These are phyloP conservation scores for Geotrichum klebahnii DNA, from an alignment of 1,139 yeast genomes.

Conservation along the genomic window DNA sequence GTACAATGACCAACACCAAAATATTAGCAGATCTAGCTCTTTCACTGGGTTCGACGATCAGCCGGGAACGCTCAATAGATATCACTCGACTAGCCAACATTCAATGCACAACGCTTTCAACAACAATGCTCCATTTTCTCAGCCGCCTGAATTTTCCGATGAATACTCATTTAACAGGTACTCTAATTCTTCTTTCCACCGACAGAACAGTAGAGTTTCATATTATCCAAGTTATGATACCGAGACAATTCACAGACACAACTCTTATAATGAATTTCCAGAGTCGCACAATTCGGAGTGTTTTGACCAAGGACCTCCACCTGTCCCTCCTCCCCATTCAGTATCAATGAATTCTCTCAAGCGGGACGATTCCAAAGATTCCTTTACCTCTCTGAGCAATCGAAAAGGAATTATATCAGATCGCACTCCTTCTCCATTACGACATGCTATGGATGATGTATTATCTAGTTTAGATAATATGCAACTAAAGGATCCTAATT, in stretches of 20 bases:
- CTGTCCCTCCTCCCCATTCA: slow-evolving; percentile 36
- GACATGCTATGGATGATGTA: slow-evolving; percentile 40
- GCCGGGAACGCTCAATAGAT: no score
- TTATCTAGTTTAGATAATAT: slow-evolving; percentile 35
- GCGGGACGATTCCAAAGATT: slow-evolving; percentile 39
- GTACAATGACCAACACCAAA: not conserved
- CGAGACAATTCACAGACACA: not conserved
- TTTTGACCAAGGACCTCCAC: slow-evolving; percentile 27
- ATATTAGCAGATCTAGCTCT: slow-evolving; percentile 1
- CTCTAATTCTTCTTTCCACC: no score
- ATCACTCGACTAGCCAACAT: no score
- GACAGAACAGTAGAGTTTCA: no score
- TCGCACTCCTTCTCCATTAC: slow-evolving; percentile 55
- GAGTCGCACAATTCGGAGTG: not conserved
- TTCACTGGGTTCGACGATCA: slow-evolving; percentile 1
- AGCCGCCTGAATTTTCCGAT: no score
- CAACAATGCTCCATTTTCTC: no score
- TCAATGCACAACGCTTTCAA: no score
- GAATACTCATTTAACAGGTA: no score
- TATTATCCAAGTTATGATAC: slow-evolving; percentile 3
- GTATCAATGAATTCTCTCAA: slow-evolving; percentile 21
- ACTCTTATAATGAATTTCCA: not conserved
- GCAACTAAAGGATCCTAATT: slow-evolving; percentile 15
- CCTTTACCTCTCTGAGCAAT: slow-evolving; percentile 47
- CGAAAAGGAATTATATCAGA: slow-evolving; percentile 2